Conservation (phyloP, 352 stramenopile species). For the Halophytophthora batemanensis region DNA sequence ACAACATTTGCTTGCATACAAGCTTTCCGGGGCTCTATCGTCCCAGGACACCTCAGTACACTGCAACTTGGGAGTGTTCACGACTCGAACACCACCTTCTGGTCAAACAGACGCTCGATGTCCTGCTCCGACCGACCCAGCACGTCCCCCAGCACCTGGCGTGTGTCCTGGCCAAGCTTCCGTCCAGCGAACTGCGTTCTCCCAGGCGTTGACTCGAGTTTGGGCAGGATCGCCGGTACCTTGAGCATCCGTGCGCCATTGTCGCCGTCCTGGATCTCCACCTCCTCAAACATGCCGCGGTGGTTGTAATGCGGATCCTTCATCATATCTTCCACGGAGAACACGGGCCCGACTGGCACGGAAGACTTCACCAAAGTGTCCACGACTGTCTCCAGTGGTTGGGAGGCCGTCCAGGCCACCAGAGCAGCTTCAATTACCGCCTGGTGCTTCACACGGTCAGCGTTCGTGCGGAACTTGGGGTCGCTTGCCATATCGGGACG, state of each 20-base stretch:
- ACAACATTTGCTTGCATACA: too few species aligned
- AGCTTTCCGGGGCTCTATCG: too few species aligned
- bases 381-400: constrained; percentile 45
- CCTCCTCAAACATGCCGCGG: constrained; percentile 76
- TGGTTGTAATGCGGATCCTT: constrained; percentile 66
- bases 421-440: constrained; percentile 62
- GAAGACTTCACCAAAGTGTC: constrained; percentile 53
- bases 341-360: constrained; percentile 69
- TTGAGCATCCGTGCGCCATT: constrained; percentile 41
- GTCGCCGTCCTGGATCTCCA: constrained; percentile 39
- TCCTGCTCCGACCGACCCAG: constrained; percentile 49
- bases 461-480: constrained; percentile 64
- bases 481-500: constrained; percentile 50
- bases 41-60: too few species aligned
- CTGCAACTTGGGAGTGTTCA: constrained; percentile 9
- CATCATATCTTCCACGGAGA: constrained; percentile 81
- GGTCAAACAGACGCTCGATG: constrained; percentile 48
- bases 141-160: constrained; percentile 52
- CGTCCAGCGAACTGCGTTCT: constrained; percentile 58
- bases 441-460: constrained; percentile 56
- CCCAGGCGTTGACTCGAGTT: constrained; percentile 60
- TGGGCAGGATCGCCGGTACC: constrained; percentile 75
- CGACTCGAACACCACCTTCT: constrained; percentile 76
- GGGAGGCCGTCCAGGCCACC: constrained; percentile 45
- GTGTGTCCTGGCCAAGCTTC: constrained; percentile 72